Base-by-base conservation (phyloP, 371 early-diverging fungal genomes). In the Rhizopus delemar region DNA sequence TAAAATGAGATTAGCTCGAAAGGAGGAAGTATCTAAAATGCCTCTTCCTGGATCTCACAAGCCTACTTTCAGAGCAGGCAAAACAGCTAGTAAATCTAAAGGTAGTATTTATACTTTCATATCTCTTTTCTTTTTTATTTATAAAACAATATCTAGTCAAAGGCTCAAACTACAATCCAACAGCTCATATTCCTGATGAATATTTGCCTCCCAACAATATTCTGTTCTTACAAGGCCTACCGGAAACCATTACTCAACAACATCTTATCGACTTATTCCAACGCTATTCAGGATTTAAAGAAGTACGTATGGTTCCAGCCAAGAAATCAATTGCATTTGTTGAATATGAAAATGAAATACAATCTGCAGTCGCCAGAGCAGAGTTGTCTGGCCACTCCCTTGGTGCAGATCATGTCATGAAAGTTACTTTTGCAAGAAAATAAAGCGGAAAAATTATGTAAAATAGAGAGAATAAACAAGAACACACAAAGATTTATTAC, bases 281-380 rank as follows among this genome's bases (percentile, higher is more conserved):
- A 65, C 53, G 75, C 46, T 89, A 89, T 70, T 79, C 86, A 43
- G 98, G 98, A 5, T 96, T 94, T 82, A 89, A 80, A 64, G 96
- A 95, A 70, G 90, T 95, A 13, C 92, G 98, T 66, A 80, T 88
- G 68, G 87, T 96, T 13, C 92, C 96, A 8, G 90, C 90, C 46
- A 90, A 89, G 64, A 74, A 81, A 56, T 90, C 86, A 8, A 90
- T 96, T 72, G 97, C 95, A 0, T 98, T 97, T 83, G 95, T 96
- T 29, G 98, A 98, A 71, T 98, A 93, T 70, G 91, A 90, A 52
- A 89, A 79, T 32, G 90, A 89, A 36, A 76, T 78, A 4, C 86
- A 93, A 55, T 93, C 96, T 1, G 81, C 83, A 8, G 82, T 85
- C 31, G 96, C 96, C 38, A 88, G 86, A 67, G 77, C 70, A 13